Conservation (phyloP, 257 asterid genomes). For the Penstemon barbatus region DNA sequence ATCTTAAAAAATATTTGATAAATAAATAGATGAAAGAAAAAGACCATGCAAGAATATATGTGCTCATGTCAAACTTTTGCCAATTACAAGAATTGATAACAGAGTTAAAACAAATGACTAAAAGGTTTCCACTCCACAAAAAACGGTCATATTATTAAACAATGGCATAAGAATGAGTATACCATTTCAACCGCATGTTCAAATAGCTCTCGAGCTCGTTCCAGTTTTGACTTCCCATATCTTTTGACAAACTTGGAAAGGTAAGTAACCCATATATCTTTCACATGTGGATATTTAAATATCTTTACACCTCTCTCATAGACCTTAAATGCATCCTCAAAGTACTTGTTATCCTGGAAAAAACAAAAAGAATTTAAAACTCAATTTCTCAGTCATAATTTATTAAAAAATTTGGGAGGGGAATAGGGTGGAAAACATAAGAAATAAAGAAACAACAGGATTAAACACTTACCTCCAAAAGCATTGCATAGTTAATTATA, state of each 20-base stretch:
- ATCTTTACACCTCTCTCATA: conserved; percentile 96
- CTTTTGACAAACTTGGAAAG: conserved; percentile 87
- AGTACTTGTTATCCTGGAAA: conserved; percentile 77
- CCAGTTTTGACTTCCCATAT: conserved; percentile 88
- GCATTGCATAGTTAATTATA: conserved; percentile 87
- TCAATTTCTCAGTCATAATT: too few species aligned
- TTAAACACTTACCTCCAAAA: conserved; percentile 63
- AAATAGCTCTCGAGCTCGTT: conserved; percentile 91
- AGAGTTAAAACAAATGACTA: neutral
- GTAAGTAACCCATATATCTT: conserved; percentile 93
- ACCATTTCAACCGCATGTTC: conserved; percentile 96
- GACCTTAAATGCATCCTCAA: conserved; percentile 94
- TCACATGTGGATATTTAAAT: conserved; percentile 92
- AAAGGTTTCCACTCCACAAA: conserved; percentile 2
- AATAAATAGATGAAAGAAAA: too few species aligned
- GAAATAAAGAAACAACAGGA: conserved; percentile 3
- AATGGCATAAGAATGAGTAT: conserved; percentile 26
- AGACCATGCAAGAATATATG: neutral
- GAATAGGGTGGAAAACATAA: conserved; percentile 5
- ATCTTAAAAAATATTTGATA: neutral
- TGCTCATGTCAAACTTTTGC: neutral
- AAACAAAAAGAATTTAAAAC: neutral
- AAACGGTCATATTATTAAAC: conserved; percentile 8
- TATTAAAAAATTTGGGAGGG: neutral
- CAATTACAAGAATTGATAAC: neutral